These are phyloP conservation scores for Phtheirospermum japonicum DNA, from an alignment of 257 asterid genomes.

Conservation along the genomic window DNA sequence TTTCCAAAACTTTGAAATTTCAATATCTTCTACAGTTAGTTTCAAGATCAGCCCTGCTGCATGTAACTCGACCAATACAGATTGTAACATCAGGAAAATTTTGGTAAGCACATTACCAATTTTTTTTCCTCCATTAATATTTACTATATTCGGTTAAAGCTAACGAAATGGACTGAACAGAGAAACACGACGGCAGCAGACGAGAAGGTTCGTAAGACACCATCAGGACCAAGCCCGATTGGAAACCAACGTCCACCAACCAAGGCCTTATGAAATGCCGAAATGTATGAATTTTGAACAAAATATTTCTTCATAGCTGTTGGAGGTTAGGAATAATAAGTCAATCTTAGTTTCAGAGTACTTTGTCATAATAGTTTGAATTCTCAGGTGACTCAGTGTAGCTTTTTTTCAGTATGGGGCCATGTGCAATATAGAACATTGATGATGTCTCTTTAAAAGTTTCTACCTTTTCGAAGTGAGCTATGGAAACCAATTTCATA, in stretches of 20 bases:
- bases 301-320: slow-evolving; percentile 26
- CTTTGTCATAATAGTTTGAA: slow-evolving; percentile 18
- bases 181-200: slow-evolving; percentile 34
- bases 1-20: background rate
- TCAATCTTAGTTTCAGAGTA: slow-evolving; percentile 10
- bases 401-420: slow-evolving; percentile 2
- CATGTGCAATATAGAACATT: background rate
- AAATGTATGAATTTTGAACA: slow-evolving; percentile 16
- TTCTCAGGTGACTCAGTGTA: slow-evolving; percentile 20
- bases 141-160: slow-evolving; percentile 7
- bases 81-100: slow-evolving; percentile 29
- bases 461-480: slow-evolving; percentile 8
- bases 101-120: slow-evolving; percentile 36
- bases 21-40: slow-evolving; percentile 36
- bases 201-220: slow-evolving; percentile 43
- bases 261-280: slow-evolving; percentile 32
- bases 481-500: slow-evolving; percentile 18
- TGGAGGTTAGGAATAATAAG: slow-evolving; percentile 30
- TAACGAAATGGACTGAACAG: slow-evolving; percentile 20
- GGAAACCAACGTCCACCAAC: slow-evolving; percentile 66
- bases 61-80: slow-evolving; percentile 31
- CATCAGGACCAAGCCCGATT: slow-evolving; percentile 66
- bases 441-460: background rate
- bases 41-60: slow-evolving; percentile 35
- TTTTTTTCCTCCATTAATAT: background rate